Base-by-base conservation (phyloP, 2,329 filamentous ascomycete species). In the Remersonia thermophila region DNA sequence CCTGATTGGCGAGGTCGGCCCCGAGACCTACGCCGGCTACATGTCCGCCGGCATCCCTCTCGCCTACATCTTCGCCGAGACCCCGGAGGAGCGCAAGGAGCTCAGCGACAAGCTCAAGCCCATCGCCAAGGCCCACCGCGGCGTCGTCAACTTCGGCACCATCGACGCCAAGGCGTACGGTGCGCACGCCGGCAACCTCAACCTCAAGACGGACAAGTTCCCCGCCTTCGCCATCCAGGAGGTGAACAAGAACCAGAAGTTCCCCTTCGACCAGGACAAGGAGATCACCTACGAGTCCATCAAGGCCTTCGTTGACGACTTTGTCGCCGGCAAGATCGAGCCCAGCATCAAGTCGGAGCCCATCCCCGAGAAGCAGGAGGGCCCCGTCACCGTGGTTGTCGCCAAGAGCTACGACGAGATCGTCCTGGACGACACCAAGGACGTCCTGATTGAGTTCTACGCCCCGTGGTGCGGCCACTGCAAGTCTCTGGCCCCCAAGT, bases 391-490 rank as follows among this genome's bases (percentile, higher is more conserved):
- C 42, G 71, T 93, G 43, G 73, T 98, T 40, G 91, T 98, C 40
- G 91, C 89, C 59, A 83, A 93, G 68, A 89, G 74, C 67, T 98
- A 95, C 73, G 71, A 94, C 46, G 73, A 93, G 7, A 66, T 96
- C 49, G 87, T 98, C 54, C 73, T 95, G 38, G 81, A 98, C 57
- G 81, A 93, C 61, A 72, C 80, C 58, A 96, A 96, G 80, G 91
- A 98, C 62, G 91, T 98, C 41, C 75, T 98, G 49, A 66, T 98
- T 47, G 91, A 98, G 71, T 96, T 94, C 70, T 98, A 98, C 68
- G 91, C 91, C 41, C 91, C 91, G 47, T 98, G 91, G 91, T 98
- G 91, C 61, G 91, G 91, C 52, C 91, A 98, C 77, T 98, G 91
- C 84, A 96, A 96, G 77, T 87, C 77, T 62, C 80, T 98, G 44